Base-by-base conservation (phyloP, 2,329 filamentous ascomycete genomes). In the Basipetospora sp. region DNA sequence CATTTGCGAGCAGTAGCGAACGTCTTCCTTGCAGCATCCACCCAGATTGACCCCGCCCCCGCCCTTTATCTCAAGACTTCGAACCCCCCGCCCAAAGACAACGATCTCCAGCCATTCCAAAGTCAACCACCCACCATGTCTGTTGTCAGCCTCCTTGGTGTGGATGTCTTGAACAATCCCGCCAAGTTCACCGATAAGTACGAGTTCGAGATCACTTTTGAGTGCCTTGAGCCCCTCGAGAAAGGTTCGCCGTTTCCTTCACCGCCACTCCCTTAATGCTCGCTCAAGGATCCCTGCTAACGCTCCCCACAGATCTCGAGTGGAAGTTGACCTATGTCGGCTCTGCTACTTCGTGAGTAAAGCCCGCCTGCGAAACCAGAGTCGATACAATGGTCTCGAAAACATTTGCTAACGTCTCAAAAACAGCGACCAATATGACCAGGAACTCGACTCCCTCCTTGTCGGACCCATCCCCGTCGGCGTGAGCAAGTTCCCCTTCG, bases 311-410 rank as follows among this genome's bases (percentile, higher is more conserved):
- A 93, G 90, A 98, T 63, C 77, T 98, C 44, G 90, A 98, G 64
- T 98, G 90, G 90, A 98, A 98, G 64, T 70, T 98, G 52, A 98
- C 86, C 58, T 98, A 98, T 52, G 90, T 98, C 55, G 92, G 90
- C 53, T 98, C 90, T 49, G 90, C 92, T 45, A 96, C 88, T 41
- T 94, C 85, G 82, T 93, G 69, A 67, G 81, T 70, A n/a, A n/a
- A n/a, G n/a, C n/a, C n/a, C n/a, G n/a, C n/a, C n/a, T n/a, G n/a
- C n/a, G n/a, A n/a, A n/a, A n/a, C n/a, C n/a, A n/a, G n/a, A n/a
- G n/a, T n/a, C n/a, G n/a, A n/a, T n/a, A n/a, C n/a, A n/a, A n/a
- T n/a, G n/a, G n/a, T n/a, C n/a, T n/a, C n/a, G n/a, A n/a, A n/a
- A n/a, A n/a, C n/a, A n/a, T n/a, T 32, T 31, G 11, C 6, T 4